Base-by-base conservation (phyloP, 208 protist species). In the Crithidia fasciculata region DNA sequence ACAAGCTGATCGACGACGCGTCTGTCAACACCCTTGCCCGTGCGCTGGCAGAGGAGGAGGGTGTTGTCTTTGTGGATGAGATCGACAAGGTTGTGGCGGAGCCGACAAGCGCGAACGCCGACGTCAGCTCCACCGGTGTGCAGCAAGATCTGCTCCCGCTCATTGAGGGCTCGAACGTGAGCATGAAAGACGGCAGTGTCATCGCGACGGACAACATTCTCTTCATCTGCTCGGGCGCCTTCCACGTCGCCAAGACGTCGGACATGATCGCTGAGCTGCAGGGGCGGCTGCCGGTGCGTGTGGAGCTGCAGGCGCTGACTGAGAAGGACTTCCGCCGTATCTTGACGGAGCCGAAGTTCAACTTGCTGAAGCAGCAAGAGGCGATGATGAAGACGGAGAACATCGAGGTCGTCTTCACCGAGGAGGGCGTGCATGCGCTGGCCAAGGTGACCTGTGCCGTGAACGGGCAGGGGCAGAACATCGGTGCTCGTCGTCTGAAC, bases 51-150 rank as follows among this genome's bases (percentile, higher is more conserved):
- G 95, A 99, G 80, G 82, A 98, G 72, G 94, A 99, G 67, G 98
- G 98, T 44, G 97, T 99, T 55, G 97, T 99, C 9, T 99, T 99
- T 73, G 98, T 99, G 61, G 98, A 99, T 78, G 98, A 99, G 71
- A 99, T 99, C 73, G 98, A 99, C 87, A 99, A 99, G 87, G 98
- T 97, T 15, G 93, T 97, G 12, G 72, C 81, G 5, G 89, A 96
- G 44, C 79, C 78, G 16, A 76, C 78, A 19, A 84, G 78, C 67
- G 69, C 60, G 8, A 87, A 81, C 71, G 84, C 78, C 18, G 97
- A 98, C 76, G 95, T 97, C 16, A 95, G 85, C 66, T 87, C 89
- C 40, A 97, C 97, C 52, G 98, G 98, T 45, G 98, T 99, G 56
- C 98, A 99, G 90, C 94, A 99, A 67, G 98, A 99, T 66, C 81